These are phyloP conservation scores for Gentiana dahurica DNA, from an alignment of 257 asterid species.

Conservation along the genomic window DNA sequence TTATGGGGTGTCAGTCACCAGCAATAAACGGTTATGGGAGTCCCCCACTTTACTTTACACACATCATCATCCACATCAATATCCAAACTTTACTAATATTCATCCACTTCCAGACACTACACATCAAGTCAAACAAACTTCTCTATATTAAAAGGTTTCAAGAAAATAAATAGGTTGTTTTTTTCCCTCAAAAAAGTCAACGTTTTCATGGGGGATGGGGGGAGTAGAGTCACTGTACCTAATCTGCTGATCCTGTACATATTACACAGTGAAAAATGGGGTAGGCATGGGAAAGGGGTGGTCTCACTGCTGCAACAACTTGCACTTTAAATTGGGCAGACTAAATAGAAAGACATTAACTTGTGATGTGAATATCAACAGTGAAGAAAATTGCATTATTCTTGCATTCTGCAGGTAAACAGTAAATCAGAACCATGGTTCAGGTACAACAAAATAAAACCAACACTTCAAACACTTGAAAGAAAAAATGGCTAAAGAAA, in stretches of 20 bases:
- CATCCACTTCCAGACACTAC: neutral
- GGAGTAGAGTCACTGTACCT: neutral
- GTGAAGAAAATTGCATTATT: neutral
- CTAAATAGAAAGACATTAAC: neutral
- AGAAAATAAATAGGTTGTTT: slow-evolving; percentile 1
- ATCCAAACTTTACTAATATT: no score
- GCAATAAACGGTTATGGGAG: neutral
- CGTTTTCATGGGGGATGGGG: neutral
- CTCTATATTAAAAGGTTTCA: slow-evolving; percentile 3
- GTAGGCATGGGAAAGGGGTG: no score
- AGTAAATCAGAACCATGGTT: neutral
- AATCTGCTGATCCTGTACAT: no score
- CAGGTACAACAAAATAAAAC: neutral
- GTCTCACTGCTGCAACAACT: slow-evolving; percentile 7
- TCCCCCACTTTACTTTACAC: no score
- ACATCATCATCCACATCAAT: no score
- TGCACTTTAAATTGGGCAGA: neutral
- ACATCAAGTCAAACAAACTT: neutral
- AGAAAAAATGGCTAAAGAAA: slow-evolving; percentile 1
- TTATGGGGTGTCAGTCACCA: neutral
- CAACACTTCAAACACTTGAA: slow-evolving; percentile 3
- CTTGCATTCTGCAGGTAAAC: slow-evolving; percentile 2
- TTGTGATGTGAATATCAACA: no score
- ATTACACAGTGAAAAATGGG: no score
- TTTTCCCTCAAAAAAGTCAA: neutral